A percentile compares a stretch with the other conserved stretches of the same genome.
These are phyloP conservation scores for Lathyrus sativus DNA, from an alignment of 306 rosid genomes.

Conservation along the genomic window DNA sequence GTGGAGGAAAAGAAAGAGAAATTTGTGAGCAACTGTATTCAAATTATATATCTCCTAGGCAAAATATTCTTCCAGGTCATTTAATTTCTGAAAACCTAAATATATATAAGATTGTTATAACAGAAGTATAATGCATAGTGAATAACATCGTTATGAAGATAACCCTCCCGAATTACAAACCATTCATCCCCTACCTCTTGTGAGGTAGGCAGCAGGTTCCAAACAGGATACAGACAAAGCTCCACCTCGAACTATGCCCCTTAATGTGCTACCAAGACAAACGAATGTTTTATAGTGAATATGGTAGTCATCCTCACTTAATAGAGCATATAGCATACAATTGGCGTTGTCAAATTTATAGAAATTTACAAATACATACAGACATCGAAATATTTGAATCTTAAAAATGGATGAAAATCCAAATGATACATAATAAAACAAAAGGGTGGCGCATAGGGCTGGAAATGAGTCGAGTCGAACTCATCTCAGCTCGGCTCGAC, in stretches of 20 bases:
- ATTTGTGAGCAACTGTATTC: slow-evolving; percentile 18
- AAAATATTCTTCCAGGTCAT: slow-evolving; percentile 35
- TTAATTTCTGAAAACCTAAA: slow-evolving; percentile 39
- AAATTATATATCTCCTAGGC: not conserved
- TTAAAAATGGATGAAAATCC: slow-evolving; percentile 1
- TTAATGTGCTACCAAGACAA: slow-evolving; percentile 79
- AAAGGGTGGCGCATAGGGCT: too few species aligned
- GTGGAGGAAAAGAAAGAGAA: slow-evolving; percentile 11
- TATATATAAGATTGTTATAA: slow-evolving; percentile 33
- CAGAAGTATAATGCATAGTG: slow-evolving; percentile 39
- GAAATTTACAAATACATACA: slow-evolving; percentile 17
- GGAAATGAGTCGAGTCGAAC: too few species aligned
- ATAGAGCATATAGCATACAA: slow-evolving; percentile 43
- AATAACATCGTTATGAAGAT: slow-evolving; percentile 42
- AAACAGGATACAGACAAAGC: slow-evolving; percentile 72
- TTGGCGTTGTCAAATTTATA: slow-evolving; percentile 32
- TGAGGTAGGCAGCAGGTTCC: slow-evolving; percentile 90
- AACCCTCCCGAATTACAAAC: slow-evolving; percentile 60
- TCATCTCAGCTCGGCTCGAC: too few species aligned
- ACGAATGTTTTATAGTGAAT: slow-evolving; percentile 65
- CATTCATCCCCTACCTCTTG: slow-evolving; percentile 73
- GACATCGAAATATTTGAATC: slow-evolving; percentile 14
- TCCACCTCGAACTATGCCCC: slow-evolving; percentile 77
- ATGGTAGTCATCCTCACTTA: slow-evolving; percentile 42
- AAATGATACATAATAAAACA: slow-evolving; percentile 16